Evolutionary conservation across 768 basidiomycete species (phyloP), one percentile per base, ranked within the genome.

Genomic region (Mycena alexandri): DNA sequence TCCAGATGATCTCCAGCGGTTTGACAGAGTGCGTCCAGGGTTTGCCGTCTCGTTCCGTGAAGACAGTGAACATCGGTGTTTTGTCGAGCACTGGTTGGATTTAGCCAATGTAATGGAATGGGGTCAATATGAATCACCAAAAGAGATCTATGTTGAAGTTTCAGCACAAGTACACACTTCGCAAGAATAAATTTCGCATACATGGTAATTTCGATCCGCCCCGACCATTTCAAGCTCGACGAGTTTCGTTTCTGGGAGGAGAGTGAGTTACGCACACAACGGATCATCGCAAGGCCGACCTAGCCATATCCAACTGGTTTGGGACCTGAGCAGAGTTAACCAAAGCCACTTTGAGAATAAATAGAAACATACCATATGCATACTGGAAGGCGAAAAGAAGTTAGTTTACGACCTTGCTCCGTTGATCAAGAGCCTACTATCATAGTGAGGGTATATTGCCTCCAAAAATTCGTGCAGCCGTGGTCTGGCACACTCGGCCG

Each of bases 241-340:
- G 10, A 97, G 83, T 77, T 95, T 96, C 17, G 89, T 88, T 80
- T 95, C 94, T 57, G 21, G 25, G 3, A 11, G 1, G 43, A 2
- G 6, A n/a, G 14, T 38, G 38, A 34, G 9, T 57, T 29, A 57
- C 10, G 38, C 38, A 14, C 38, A 38, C 38, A 11, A 38, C 38
- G 38, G 38, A 38, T 38, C 38, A 38, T 11, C 2, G 9, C n/a
- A 43, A 57, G 29, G 29, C 56, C 14, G 33, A 57, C 56, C 56
- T 19, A 95, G 82, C 94, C 94, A 95, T 55, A 93, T 83, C 94
- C 94, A 95, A 69, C 88, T 90, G 4, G 94, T 95, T 75, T 94
- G 92, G 1, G 89, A 91, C 91, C 91, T 92, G n/a, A 41, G 33
- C 5, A 44, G 13, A 63, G 36, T 68, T 13, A 63, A 11, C 14